Evolutionary conservation across 2,329 filamentous ascomycete genomes (phyloP).

Genomic region (Clonostachys byssicola): DNA sequence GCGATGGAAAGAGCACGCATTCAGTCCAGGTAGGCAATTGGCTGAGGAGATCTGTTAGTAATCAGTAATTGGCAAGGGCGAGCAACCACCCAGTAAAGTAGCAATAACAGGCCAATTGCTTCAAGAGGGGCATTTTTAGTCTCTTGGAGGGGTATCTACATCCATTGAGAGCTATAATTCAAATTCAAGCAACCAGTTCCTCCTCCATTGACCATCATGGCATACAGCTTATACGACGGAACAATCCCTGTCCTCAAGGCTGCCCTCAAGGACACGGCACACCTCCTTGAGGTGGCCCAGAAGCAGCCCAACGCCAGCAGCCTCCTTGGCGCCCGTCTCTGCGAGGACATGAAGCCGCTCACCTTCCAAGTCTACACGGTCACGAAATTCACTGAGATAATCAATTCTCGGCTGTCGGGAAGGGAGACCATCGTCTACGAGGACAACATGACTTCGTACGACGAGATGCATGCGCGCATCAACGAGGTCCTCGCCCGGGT

Average conservation of each 20-base stretch:
- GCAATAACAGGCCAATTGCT: too few relatives aligned
- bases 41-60: too few relatives aligned
- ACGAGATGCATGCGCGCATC: slow-evolving; percentile 22
- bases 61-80: too few relatives aligned
- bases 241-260: slow-evolving; percentile 17
- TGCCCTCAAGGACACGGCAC: slow-evolving; percentile 13
- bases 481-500: slow-evolving; percentile 13
- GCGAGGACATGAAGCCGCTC: slow-evolving; percentile 30
- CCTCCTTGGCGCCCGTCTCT: slow-evolving; percentile 18
- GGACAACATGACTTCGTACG: slow-evolving; percentile 18
- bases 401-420: slow-evolving; percentile 20
- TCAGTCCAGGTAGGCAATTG: too few relatives aligned
- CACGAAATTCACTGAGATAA: slow-evolving; percentile 13
- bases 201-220: slow-evolving; percentile 5
- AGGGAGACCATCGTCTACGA: slow-evolving; percentile 10
- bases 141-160: too few relatives aligned
- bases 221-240: slow-evolving; percentile 23
- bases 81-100: too few relatives aligned
- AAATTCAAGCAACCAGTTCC: too few relatives aligned
- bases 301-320: slow-evolving; percentile 17
- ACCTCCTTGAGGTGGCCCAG: slow-evolving; percentile 22
- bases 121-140: too few relatives aligned
- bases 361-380: slow-evolving; percentile 25
- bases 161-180: too few relatives aligned
- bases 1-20: too few relatives aligned